These are phyloP conservation scores for Backusella australiensis DNA, from an alignment of 192 early-diverging fungal genomes.

Conservation along the genomic window DNA sequence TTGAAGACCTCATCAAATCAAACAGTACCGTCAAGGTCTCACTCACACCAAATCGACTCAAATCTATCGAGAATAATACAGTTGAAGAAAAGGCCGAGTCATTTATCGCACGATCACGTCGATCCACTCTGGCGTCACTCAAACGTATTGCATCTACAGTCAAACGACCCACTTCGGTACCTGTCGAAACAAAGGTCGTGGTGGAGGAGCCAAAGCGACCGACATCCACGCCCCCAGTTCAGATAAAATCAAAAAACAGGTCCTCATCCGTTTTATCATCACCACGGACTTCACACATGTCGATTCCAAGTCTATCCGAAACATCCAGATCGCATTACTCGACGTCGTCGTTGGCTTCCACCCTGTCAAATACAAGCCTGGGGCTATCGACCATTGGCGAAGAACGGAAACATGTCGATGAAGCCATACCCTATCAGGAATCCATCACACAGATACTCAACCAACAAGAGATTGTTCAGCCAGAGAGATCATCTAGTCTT, in stretches of 20 bases:
- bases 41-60: slow-evolving; percentile 55
- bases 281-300: slow-evolving; percentile 6
- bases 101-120: slow-evolving; percentile 2
- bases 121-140: neutral
- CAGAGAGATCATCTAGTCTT: slow-evolving; percentile 32
- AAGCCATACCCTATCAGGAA: neutral
- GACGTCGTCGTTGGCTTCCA: neutral
- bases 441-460: neutral
- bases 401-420: neutral
- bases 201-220: neutral
- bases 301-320: neutral
- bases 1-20: slow-evolving; percentile 49
- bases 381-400: slow-evolving; percentile 14
- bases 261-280: slow-evolving; percentile 18
- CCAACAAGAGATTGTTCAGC: neutral
- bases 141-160: neutral
- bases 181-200: neutral
- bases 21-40: slow-evolving; percentile 54
- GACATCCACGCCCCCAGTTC: neutral
- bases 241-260: neutral
- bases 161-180: neutral
- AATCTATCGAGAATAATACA: slow-evolving; percentile 48
- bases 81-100: neutral
- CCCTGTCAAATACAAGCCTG: neutral
- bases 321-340: neutral